Evolutionary conservation across 495 filamentous ascomycete genomes (phyloP), one percentile per base, ranked within the genome.

Genomic region (Lepraria neglecta): DNA sequence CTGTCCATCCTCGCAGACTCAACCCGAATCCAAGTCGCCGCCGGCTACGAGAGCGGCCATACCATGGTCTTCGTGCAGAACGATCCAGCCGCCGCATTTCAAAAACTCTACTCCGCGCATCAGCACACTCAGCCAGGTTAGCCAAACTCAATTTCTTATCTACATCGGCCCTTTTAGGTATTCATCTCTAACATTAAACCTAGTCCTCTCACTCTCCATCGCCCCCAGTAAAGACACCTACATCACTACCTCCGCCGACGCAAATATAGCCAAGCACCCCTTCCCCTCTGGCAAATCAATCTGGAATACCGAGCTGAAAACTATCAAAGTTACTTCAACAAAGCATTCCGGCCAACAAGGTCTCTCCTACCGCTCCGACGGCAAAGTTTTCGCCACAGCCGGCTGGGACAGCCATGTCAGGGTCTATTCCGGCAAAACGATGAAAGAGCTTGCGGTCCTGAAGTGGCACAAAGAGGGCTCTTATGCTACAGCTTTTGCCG

Each of bases 391-490:
- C 68, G 90, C 88, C 14, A 97, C 94, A 0, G 94, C 90, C 9
- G 94, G 94, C 12, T 98, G 94, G 94, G 94, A 98, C 72, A 80
- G 84, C 0, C 81, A 83, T 46, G 75, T 90, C 0, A 75, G 94
- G 19, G 85, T 97, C 9, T 98, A 97, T 70, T 87, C 87, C 1
- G 71, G 80, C 14, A 90, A 87, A 68, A 87, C 84, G 0, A 81
- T 97, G 80, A 87, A 85, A 66, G 92, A 97, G 73, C 68, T 98
- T 3, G 94, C 94, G 5, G 94, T 97, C 61, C 74, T 97, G 64
- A 96, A 95, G 74, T 97, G 95, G 94, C 92, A 97, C 71, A 84
- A 85, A 63, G 88, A 88, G 42, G 92, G 94, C 19, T 91, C 87
- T 65, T 97, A 95, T 75, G 82, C 88, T n/a, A 81, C 87, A 52